Base-by-base conservation (phyloP, 2,329 filamentous ascomycete species). In the Colletotrichum caudatum region DNA sequence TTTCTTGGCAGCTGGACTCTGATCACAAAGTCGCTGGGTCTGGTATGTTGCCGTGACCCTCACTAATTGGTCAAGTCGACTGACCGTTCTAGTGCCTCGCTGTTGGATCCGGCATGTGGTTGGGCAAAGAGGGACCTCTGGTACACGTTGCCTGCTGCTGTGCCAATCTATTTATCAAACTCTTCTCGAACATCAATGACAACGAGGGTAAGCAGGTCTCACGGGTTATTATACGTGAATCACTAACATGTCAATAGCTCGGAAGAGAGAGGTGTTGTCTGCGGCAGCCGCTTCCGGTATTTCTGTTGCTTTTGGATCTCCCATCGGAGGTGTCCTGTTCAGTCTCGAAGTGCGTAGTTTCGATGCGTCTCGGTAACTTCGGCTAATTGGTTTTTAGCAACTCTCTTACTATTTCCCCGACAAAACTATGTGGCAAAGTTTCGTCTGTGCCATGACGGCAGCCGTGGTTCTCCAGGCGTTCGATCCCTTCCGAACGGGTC, bases 351-450 rank as follows among this genome's bases (percentile, higher is more conserved):
- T 92, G 82, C 75, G 80, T 66, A 54, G 59, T 23, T 23, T 48
- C 54, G 35, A 7, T 29, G 41, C 18, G 20, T 20, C 37, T 35
- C 1, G 14, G 8, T 18, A 18, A 59, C 26, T 20, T 5, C 48
- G 12, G 4, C 74, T 76, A 57, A 76, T 68, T 16, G n/a, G 12
- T 8, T 39, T 5, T 33, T n/a, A 93, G 89, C 94, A 97, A 87
- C 85, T 98, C 3, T 97, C 94, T 0, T 98, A 98, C 80, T 98
- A 98, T 81, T 98, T 98, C 76, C 95, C 96, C 0, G 95, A 98
- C 82, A 98, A 98, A 82, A 98, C 96, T 12, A 98, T 99, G 96
- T 99, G 96, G 96, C 96, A 98, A 80, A 97, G 94, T 77, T 99
- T 99, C 78, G 96, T 99, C 51, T 98, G 96, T 77, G 96, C 96